These are phyloP conservation scores for Russula lepida DNA, from an alignment of 768 basidiomycete genomes.

Conservation along the genomic window DNA sequence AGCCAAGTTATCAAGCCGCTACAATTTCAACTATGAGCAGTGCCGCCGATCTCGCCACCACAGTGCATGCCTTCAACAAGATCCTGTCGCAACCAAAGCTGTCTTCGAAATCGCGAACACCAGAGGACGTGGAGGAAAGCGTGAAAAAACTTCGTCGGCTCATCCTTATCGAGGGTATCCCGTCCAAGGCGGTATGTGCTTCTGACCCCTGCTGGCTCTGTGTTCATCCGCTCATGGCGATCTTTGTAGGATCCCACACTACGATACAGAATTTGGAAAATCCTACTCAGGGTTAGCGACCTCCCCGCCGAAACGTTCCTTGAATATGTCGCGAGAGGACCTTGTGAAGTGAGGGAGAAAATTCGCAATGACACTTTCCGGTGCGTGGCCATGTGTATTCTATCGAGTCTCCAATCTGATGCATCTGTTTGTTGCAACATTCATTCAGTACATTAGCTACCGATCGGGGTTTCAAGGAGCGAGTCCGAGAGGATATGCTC, in stretches of 20 bases:
- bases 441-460: constrained; percentile 76
- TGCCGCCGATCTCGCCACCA: constrained; percentile 23
- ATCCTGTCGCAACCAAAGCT: constrained; percentile 63
- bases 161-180: constrained; percentile 88
- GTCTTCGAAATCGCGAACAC: constrained; percentile 53
- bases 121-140: constrained; percentile 66
- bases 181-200: constrained; percentile 55
- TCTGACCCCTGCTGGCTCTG: background rate
- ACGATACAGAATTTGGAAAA: constrained; percentile 92
- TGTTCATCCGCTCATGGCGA: background rate
- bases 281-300: constrained; percentile 75
- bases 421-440: background rate
- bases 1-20: background rate
- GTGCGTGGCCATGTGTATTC: constrained; percentile 31
- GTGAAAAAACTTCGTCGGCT: constrained; percentile 79
- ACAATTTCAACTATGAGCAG: constrained; percentile 2
- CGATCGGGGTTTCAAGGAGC: constrained; percentile 94
- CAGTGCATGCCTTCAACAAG: constrained; percentile 74
- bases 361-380: constrained; percentile 96
- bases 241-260: constrained; percentile 61
- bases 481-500: constrained; percentile 94
- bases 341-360: constrained; percentile 83
- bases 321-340: constrained; percentile 71
- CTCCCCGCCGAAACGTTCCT: constrained; percentile 70
- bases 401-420: background rate